These are phyloP conservation scores for Sextonia rubra DNA, from an alignment of 164 flowering plant species.

Conservation along the genomic window DNA sequence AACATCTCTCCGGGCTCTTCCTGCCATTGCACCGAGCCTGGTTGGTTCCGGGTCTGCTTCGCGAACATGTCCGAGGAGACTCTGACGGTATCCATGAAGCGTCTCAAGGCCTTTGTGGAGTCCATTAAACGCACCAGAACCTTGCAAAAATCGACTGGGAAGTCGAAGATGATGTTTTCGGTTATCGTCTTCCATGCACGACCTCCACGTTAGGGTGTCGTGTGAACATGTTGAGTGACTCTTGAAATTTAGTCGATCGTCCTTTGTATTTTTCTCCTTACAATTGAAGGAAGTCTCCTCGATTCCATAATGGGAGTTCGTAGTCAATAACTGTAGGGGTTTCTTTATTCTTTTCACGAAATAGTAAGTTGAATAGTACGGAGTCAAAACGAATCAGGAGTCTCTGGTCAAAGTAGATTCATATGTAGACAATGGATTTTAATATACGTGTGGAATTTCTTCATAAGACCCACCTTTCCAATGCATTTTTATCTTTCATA, in stretches of 20 bases:
- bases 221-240: neutral
- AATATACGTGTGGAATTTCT: no score
- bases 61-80: slow-evolving; percentile 78
- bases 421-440: no score
- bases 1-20: slow-evolving; percentile 88
- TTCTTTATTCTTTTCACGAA: no score
- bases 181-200: slow-evolving; percentile 21
- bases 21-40: slow-evolving; percentile 86
- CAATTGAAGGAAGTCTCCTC: no score
- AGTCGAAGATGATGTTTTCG: slow-evolving; percentile 28
- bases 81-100: slow-evolving; percentile 43
- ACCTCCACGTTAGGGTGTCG: neutral
- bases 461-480: no score
- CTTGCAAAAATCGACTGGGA: neutral
- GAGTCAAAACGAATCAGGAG: no score
- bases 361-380: no score
- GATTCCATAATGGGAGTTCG: no score
- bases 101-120: slow-evolving; percentile 45
- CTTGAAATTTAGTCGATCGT: no score
- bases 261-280: neutral
- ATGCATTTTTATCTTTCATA: no score
- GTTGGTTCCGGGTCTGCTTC: slow-evolving; percentile 91
- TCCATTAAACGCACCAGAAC: neutral
- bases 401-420: no score
- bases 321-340: no score